These are phyloP conservation scores for Exophiala alcalophila DNA, from an alignment of 2,329 filamentous ascomycete species.

Conservation along the genomic window DNA sequence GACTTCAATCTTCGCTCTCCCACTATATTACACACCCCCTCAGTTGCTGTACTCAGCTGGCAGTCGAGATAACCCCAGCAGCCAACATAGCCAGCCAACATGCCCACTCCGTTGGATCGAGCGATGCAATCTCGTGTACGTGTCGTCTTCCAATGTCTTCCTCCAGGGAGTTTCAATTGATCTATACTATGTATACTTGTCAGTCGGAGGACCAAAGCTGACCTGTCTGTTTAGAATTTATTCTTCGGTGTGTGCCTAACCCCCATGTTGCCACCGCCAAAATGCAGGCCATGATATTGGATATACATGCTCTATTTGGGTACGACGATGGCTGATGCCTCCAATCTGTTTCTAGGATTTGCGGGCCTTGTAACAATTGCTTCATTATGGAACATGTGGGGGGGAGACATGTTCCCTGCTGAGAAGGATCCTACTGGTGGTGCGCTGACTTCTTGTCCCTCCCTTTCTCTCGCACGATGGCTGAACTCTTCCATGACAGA, in stretches of 20 bases:
- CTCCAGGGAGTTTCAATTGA: no score
- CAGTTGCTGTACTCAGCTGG: not conserved
- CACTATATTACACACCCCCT: not conserved
- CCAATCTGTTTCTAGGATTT: constrained; percentile 58
- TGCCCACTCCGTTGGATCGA: constrained; percentile 68
- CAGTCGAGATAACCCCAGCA: no score
- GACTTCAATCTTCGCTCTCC: not conserved
- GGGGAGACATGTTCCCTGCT: constrained; percentile 75
- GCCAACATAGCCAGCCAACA: constrained; percentile 35
- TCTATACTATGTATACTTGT: no score
- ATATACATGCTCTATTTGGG: not conserved
- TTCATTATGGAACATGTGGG: constrained; percentile 81
- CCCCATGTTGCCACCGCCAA: no score
- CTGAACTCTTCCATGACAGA: constrained; percentile 43
- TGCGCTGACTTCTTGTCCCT: constrained; percentile 39
- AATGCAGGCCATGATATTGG: not conserved
- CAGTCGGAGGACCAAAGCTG: no score
- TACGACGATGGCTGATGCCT: constrained; percentile 7
- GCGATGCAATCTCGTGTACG: constrained; percentile 67
- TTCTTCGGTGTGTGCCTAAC: constrained; percentile 66
- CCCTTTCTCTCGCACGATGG: not conserved
- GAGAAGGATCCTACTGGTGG: constrained; percentile 74
- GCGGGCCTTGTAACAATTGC: constrained; percentile 77
- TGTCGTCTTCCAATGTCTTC: constrained; percentile 16
- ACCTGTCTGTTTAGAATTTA: constrained; percentile 44